Conservation (phyloP, 352 stramenopile genomes). For the Globisporangium ultimum region DNA sequence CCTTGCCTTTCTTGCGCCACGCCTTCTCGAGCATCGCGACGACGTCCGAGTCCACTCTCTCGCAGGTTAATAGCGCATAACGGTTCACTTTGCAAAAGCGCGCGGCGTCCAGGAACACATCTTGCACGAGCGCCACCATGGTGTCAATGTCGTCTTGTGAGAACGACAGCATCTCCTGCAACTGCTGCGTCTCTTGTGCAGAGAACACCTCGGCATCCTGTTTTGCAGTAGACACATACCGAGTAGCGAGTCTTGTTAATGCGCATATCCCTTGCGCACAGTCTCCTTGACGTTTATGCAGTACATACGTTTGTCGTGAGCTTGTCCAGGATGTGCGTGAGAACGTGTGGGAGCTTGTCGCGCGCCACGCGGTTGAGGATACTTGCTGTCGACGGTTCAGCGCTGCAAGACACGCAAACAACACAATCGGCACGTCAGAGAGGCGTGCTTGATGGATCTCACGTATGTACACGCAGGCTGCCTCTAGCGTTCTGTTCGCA, state of each 20-base stretch:
- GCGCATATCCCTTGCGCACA: too few species aligned
- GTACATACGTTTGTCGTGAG: conserved; percentile 31
- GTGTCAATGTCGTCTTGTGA: conserved; percentile 34
- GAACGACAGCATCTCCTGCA: conserved; percentile 44
- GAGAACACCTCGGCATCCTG: conserved; percentile 38
- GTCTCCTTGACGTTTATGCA: too few species aligned
- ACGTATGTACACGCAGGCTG: too few species aligned
- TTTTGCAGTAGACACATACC: not conserved
- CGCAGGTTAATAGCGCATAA: conserved; percentile 18
- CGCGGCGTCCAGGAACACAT: conserved; percentile 40
- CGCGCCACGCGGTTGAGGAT: conserved; percentile 42
- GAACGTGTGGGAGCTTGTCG: conserved; percentile 48
- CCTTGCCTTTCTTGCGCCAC: conserved; percentile 57
- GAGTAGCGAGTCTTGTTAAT: too few species aligned
- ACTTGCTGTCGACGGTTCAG: not conserved
- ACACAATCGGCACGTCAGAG: not conserved
- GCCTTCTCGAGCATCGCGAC: conserved; percentile 35
- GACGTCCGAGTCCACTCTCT: conserved; percentile 25
- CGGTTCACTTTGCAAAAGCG: conserved; percentile 35
- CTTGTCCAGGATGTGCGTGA: conserved; percentile 55
- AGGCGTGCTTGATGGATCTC: not conserved
- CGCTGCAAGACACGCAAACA: not conserved
- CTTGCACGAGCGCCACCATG: conserved; percentile 22
- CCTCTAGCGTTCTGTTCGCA: too few species aligned
- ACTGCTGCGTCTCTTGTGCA: conserved; percentile 35